These are phyloP conservation scores for Porphyrellus cyaneotinctus DNA, from an alignment of 768 basidiomycete species.

Conservation along the genomic window DNA sequence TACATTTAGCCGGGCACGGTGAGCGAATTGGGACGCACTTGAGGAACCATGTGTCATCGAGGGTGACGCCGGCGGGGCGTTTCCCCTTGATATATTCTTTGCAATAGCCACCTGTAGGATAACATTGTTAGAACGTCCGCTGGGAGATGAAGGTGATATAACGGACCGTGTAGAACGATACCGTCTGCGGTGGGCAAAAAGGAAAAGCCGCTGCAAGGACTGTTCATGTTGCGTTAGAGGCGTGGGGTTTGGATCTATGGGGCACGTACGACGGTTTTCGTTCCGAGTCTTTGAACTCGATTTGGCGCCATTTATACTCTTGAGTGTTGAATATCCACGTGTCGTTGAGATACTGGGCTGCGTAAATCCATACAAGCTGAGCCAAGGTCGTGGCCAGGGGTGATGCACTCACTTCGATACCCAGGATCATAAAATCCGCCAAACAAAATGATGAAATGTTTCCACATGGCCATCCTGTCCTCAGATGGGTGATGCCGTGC, in stretches of 20 bases:
- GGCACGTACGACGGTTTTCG: conserved; percentile 62
- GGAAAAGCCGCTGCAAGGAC: conserved; percentile 79
- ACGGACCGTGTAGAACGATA: conserved; percentile 68
- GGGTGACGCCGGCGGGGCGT: conserved; percentile 77
- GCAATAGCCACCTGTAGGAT: conserved; percentile 70
- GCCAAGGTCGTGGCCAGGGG: not conserved
- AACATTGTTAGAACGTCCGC: not conserved
- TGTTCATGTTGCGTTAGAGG: conserved; percentile 20
- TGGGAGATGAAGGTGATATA: not conserved
- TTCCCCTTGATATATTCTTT: conserved; percentile 88
- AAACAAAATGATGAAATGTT: conserved; percentile 81
- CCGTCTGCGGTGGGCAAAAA: conserved; percentile 78
- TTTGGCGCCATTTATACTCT: conserved; percentile 80
- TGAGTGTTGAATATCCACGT: conserved; percentile 84
- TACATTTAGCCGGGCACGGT: not conserved
- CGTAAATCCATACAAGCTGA: not conserved
- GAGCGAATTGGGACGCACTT: conserved; percentile 40
- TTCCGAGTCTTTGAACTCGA: conserved; percentile 71
- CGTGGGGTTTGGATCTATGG: no score
- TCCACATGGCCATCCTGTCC: conserved; percentile 84
- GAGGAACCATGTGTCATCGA: conserved; percentile 89
- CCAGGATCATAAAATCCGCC: conserved; percentile 92
- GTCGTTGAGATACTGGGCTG: conserved; percentile 82
- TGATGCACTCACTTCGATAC: conserved; percentile 50
- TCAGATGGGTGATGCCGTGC: not conserved